Evolutionary conservation across 2,329 filamentous ascomycete species (phyloP), one percentile per base, ranked within the genome.

Genomic region (Trichoderma atroviride): DNA sequence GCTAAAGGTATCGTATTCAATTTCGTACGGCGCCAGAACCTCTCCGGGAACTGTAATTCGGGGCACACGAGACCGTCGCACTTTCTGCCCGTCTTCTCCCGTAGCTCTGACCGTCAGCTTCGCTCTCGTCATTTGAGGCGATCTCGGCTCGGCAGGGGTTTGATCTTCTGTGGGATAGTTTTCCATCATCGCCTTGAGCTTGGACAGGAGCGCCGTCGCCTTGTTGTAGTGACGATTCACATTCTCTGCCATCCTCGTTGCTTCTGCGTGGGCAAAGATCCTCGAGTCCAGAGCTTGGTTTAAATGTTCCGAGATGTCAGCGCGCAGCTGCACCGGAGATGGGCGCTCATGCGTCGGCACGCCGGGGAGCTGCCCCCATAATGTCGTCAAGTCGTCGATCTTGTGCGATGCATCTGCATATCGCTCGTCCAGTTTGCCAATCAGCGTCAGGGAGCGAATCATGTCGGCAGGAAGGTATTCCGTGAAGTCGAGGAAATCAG

Each of bases 381-480:
- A 75, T 4, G 81, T 83, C 3, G 88, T 88, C 65, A 90, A 81
- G 24, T 87, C 82, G 75, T 91, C 78, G 3, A 91, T 81, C 29
- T 79, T 82, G 65, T 79, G 73, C 14, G 88, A 90, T 9, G 86
- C 84, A 60, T 88, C 80, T n/a, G 80, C 77, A 73, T 91, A 89
- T 19, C 79, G 82, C 72, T 85, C 77, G 77, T 91, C 89, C 65
- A 91, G 87, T 72, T 90, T 85, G 65, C 87, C 86, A 71, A 92
- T 89, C 47, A 91, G 82, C 4, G 87, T 89, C 56, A 91, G 81
- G 29, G 89, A 91, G 69, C 89, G 87, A 71, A 86, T 82, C 74
- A 91, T 86, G 75, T 91, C 89, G 62, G 88, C 87, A 13, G 89
- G 88, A 1, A 91, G 84, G 78, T 91, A 90, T 77, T 92, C 89